Evolutionary conservation across 441 rosid species (phyloP).

Genomic region (Pelargonium australe): DNA sequence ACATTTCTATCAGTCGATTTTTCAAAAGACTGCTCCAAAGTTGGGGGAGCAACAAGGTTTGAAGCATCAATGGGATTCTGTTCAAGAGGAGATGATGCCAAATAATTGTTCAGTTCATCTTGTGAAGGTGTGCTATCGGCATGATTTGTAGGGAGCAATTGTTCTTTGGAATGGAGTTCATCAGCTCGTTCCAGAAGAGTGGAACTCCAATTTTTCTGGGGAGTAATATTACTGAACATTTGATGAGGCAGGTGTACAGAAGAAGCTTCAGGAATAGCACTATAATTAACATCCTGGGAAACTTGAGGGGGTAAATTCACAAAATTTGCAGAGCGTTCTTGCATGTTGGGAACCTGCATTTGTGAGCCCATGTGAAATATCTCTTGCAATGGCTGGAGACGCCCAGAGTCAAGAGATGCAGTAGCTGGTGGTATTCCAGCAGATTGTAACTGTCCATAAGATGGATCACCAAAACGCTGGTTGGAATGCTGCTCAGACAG

Average conservation of each 20-base stretch:
- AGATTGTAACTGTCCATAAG: constrained; percentile 50
- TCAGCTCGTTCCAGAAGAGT: constrained; percentile 31
- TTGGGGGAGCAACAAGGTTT: constrained; percentile 23
- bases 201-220: constrained; percentile 34
- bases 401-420: constrained; percentile 48
- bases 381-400: constrained; percentile 48
- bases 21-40: constrained; percentile 31
- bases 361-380: constrained; percentile 47
- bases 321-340: constrained; percentile 32
- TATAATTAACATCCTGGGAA: constrained; percentile 32
- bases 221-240: constrained; percentile 38
- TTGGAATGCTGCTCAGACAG: constrained; percentile 62
- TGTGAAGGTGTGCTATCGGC: constrained; percentile 31
- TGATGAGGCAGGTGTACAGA: constrained; percentile 51
- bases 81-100: constrained; percentile 26
- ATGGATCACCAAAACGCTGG: constrained; percentile 46
- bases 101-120: constrained; percentile 29
- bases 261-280: constrained; percentile 38
- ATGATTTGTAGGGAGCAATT: constrained; percentile 27
- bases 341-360: constrained; percentile 39
- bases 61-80: constrained; percentile 33
- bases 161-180: constrained; percentile 37
- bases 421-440: constrained; percentile 40
- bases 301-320: constrained; percentile 39
- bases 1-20: constrained; percentile 25